phyloP scores from a whole-genome alignment of 345 rosid species.

The Salix dunnii region DNA sequence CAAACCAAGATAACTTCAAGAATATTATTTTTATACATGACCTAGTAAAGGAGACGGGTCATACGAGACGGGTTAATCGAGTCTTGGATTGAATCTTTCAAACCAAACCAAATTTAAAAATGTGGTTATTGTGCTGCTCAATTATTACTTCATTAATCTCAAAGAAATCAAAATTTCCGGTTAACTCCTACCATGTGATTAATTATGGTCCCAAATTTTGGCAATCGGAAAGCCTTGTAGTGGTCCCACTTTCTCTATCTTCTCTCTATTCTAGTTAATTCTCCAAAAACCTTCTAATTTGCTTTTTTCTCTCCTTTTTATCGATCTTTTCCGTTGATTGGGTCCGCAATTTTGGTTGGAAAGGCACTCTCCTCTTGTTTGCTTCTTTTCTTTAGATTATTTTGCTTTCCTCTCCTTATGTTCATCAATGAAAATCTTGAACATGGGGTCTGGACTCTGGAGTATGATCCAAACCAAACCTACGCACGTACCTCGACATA shows the following conservation, averaged over 20 bases:
- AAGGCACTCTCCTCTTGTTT: background rate
- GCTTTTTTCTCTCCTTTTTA: background rate
- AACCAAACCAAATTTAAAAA: too few relatives aligned
- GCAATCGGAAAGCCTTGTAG: background rate
- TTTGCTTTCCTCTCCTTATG: too few relatives aligned
- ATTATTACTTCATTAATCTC: background rate
- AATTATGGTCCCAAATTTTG: background rate
- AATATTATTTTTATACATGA: too few relatives aligned
- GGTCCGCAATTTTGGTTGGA: background rate
- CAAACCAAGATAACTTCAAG: too few relatives aligned
- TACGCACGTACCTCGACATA: background rate
- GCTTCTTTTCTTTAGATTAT: background rate
- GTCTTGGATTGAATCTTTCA: too few relatives aligned
- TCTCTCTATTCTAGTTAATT: background rate
- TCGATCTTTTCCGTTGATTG: background rate
- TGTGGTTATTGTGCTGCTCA: too few relatives aligned
- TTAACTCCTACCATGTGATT: background rate
- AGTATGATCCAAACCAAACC: background rate
- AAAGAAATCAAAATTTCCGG: background rate
- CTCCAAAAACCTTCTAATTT: background rate
- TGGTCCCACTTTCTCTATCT: background rate
- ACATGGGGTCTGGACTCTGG: background rate
- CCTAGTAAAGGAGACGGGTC: accelerated
- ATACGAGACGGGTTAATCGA: too few relatives aligned
- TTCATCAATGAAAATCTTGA: background rate